Evolutionary conservation across 345 rosid species (phyloP), one percentile per base, ranked within the genome.

Genomic region (Eucalyptus camaldulensis): DNA sequence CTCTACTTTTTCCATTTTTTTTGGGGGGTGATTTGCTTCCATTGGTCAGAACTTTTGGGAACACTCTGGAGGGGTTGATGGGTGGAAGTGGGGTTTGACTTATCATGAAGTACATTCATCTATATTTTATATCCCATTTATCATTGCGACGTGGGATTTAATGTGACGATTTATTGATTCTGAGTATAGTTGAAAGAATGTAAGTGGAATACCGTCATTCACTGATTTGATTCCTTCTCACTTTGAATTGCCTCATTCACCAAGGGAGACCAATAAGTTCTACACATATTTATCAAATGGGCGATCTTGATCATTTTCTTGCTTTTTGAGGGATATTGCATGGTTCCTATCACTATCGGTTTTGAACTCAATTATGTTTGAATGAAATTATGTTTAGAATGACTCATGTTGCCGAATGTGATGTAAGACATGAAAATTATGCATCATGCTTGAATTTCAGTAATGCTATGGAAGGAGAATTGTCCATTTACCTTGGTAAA

Each of bases 231-330:
- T 67, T 8, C 10, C 25, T 72, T 21, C 21, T 8, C 81, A 17
- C 25, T 72, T 33, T 37, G 81, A 72, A 72, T 17, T 19, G 27
- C 13, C 27, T 17, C 45, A 37, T 72, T 19, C 14, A 37, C 8
- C 40, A 14, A 0, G 76, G 10, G 10, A 14, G 76, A n/a, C 21
- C 19, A n/a, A 65, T 65, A n/a, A 2, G n/a, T 13, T n/a, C 9
- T 15, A 65, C 6, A 0, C 31, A 14, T 4, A 2, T n/a, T 65
- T 65, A 7, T 2, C 81, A 19, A 72, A 19, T 5, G 14, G 44
- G 27, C 8, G 2, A 37, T 37, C 45, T 72, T 72, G 45, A 72
- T 37, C 4, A 21, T 69, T 19, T 72, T 37, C 45, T 72, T 72
- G 44, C 12, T 72, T 33, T 9, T 37, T 8, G 24, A 22, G 8